Conservation (phyloP, 805 yeast species). For the Wickerhamomyces rabaulensis region DNA sequence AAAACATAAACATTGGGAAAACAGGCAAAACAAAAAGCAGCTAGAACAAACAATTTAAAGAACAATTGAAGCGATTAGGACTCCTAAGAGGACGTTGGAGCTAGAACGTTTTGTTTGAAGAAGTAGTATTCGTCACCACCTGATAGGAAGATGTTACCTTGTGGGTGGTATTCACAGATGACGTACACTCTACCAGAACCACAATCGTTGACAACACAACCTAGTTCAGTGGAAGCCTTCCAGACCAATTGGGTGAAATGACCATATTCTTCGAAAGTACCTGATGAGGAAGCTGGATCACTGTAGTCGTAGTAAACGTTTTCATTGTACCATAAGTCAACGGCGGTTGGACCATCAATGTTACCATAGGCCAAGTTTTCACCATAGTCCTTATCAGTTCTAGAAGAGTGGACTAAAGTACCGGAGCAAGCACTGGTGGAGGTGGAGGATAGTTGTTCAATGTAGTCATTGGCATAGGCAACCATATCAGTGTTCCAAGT, state of each 20-base stretch:
- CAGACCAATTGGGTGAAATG: slow-evolving; percentile 79
- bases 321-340: slow-evolving; percentile 74
- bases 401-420: slow-evolving; percentile 55
- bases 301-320: slow-evolving; percentile 48
- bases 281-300: slow-evolving; percentile 35
- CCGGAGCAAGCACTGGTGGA: slow-evolving; percentile 52
- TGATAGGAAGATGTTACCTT: slow-evolving; percentile 41
- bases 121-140: slow-evolving; percentile 27
- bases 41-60: background rate
- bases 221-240: slow-evolving; percentile 54
- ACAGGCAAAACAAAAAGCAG: background rate
- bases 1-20: background rate
- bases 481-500: slow-evolving; percentile 45
- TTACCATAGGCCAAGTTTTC: slow-evolving; percentile 74
- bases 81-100: slow-evolving; percentile 19
- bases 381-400: slow-evolving; percentile 48
- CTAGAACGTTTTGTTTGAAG: slow-evolving; percentile 41
- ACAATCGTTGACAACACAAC: slow-evolving; percentile 44
- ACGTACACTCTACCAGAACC: slow-evolving; percentile 42
- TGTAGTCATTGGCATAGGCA: slow-evolving; percentile 45
- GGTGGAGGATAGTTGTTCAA: slow-evolving; percentile 33
- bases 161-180: slow-evolving; percentile 60
- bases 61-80: background rate
- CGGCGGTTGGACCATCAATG: slow-evolving; percentile 33
- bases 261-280: slow-evolving; percentile 47